Conservation (phyloP, 768 basidiomycete genomes). For the Astraeus odoratus region DNA sequence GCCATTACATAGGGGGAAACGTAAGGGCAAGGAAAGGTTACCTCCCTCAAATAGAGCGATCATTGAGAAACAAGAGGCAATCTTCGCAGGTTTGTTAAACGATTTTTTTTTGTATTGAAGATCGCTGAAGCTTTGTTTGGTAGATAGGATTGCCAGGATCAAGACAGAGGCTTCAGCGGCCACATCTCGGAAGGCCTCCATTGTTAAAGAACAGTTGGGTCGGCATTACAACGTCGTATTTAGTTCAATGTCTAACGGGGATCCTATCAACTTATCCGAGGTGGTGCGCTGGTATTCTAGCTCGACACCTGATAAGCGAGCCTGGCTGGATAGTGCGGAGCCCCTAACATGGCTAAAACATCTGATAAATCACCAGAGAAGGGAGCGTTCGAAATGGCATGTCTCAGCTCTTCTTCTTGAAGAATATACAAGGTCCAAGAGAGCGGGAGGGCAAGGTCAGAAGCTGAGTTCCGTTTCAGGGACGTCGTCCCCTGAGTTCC, state of each 20-base stretch:
- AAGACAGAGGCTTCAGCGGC: conserved; percentile 42
- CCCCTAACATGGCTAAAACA: conserved; percentile 73
- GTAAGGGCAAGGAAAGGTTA: conserved; percentile 48
- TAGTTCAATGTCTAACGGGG: conserved; percentile 26
- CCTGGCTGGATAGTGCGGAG: conserved; percentile 56
- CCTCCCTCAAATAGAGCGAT: conserved; percentile 35
- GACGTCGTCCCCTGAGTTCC: conserved; percentile 11
- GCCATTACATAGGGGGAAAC: conserved; percentile 46
- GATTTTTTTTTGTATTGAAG: conserved; percentile 4
- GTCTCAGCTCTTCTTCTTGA: conserved; percentile 65
- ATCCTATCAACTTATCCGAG: conserved; percentile 39
- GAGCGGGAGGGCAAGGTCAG: conserved; percentile 11
- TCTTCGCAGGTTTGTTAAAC: conserved; percentile 45
- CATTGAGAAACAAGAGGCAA: conserved; percentile 53
- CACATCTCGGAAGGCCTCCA: conserved; percentile 56
- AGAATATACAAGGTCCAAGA: conserved; percentile 49
- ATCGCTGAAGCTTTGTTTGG: background rate
- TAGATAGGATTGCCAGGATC: conserved; percentile 55
- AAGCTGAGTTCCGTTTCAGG: conserved; percentile 7
- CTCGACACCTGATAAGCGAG: conserved; percentile 40
- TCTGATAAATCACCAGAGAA: conserved; percentile 40
- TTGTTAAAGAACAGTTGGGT: conserved; percentile 57
- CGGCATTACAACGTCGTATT: conserved; percentile 58
- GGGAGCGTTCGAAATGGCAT: conserved; percentile 48
- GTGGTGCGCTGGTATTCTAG: conserved; percentile 56